Conservation (phyloP, 2,329 filamentous ascomycete species). For the Apiospora aurea region DNA sequence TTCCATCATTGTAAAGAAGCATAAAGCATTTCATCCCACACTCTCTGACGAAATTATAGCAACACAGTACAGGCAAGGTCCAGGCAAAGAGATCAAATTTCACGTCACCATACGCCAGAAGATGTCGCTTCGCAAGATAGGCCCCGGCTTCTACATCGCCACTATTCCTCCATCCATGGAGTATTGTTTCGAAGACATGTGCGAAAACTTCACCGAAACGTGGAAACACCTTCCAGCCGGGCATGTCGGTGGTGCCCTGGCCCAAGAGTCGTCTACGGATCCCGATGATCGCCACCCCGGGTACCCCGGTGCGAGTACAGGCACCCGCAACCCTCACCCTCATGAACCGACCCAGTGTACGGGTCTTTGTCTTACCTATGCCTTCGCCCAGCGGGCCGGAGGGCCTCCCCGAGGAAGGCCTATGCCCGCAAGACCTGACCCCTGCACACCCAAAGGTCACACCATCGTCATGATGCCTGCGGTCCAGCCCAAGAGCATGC, state of each 20-base stretch:
- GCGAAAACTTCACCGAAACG: neutral
- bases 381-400: neutral
- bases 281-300: neutral
- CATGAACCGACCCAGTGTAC: neutral
- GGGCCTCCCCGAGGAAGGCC: neutral
- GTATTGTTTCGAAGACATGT: neutral
- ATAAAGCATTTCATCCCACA: neutral
- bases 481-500: neutral
- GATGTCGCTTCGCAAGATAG: neutral
- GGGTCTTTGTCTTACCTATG: neutral
- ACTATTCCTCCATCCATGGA: neutral
- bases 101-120: neutral
- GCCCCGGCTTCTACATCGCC: neutral
- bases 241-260: neutral
- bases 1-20: neutral
- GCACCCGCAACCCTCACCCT: neutral
- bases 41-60: neutral
- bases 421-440: neutral
- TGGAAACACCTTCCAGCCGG: neutral
- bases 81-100: neutral
- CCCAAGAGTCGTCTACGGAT: neutral
- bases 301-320: neutral
- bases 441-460: neutral
- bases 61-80: neutral
- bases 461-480: neutral